Evolutionary conservation across 306 rosid genomes (phyloP), one percentile per base, ranked within the genome.

Genomic region (Castanospermum australe): DNA sequence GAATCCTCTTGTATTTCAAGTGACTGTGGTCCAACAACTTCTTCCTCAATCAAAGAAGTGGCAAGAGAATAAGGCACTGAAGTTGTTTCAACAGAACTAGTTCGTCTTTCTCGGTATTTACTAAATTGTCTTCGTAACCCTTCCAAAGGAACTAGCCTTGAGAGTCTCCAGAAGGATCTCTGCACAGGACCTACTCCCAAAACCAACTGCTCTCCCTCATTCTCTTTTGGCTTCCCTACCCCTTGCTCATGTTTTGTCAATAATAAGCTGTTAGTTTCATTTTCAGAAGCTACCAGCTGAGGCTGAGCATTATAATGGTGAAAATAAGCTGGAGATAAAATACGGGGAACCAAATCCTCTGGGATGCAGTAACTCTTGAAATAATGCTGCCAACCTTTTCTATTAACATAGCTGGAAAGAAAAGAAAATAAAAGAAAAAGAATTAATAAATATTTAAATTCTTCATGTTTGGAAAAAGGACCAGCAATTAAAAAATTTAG

Each of bases 281-380:
- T 81, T 77, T 87, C 93, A 59, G 83, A 76, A 21, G 89, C 77
- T 38, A 73, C 48, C 15, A 76, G 56, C 67, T 24, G 88, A 74
- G 89, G 88, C 81, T 94, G 94, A 35, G 93, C 95, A 86, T 90
- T 92, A 80, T 95, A 95, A 85, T 92, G 98, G 80, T 93, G 91
- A 86, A 95, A 95, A 86, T 95, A 95, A 47, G 99, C 99, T 0
- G 99, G 99, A 65, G 99, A 95, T 63, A 95, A 75, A 63, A 95
- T 85, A 54, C 99, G 98, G 42, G 99, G 99, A 28, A 95, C 94
- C 76, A 95, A 87, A 90, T 95, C 99, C 82, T 91, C 97, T 0
- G 99, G 99, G 76, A 93, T 92, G 89, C 99, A 95, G 83, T 92
- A 95, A 83, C 96, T 95, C 89, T 91, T 95, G 89, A 95, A 95